Evolutionary conservation across 441 rosid species (phyloP), one percentile per base, ranked within the genome.

Genomic region (Euphorbia corollata): DNA sequence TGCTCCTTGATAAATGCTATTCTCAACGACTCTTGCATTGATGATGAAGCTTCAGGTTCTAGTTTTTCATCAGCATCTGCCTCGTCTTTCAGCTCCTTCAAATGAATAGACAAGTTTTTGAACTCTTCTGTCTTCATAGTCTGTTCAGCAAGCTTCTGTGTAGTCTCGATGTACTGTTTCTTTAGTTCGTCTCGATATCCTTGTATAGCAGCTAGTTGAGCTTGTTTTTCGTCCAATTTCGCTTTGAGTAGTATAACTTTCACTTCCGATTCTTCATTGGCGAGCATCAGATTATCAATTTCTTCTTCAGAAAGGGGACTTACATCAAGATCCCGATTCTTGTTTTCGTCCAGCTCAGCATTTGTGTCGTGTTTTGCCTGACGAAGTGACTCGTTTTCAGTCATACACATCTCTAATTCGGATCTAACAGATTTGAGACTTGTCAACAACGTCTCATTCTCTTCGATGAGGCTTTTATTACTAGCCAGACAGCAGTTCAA

Each of bases 1-100:
- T 95, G 97, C 74, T 88, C 99, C 84, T 91, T 95, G 78, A 95
- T 90, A 77, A 95, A 95, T 61, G 87, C 96, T 81, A 95, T 88
- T 78, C 99, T 88, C 84, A 95, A 79, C 22, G 98, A 91, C 72
- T 91, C 99, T 63, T 91, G 98, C 81, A 87, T 78, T 27, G 91
- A 71, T 41, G 87, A 83, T 41, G 79, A 83, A 34, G 78, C 82
- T 73, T 80, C 87, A 71, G 77, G 78, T 48, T 81, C 88, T 43
- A 76, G 77, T 75, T 87, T 90, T 71, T 86, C 87, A 66, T 88
- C 97, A 20, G 82, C 84, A 19, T 95, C 96, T 70, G 96, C 89
- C 80, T 84, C 85, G 74, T 88, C 93, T 80, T 95, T 95, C 67
- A 90, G 96, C 84, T 86, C 97, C 83, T 82, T 88, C 80, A 92